Evolutionary conservation across 495 filamentous ascomycete species (phyloP).

Genomic region (Lasiosphaeria miniovina): DNA sequence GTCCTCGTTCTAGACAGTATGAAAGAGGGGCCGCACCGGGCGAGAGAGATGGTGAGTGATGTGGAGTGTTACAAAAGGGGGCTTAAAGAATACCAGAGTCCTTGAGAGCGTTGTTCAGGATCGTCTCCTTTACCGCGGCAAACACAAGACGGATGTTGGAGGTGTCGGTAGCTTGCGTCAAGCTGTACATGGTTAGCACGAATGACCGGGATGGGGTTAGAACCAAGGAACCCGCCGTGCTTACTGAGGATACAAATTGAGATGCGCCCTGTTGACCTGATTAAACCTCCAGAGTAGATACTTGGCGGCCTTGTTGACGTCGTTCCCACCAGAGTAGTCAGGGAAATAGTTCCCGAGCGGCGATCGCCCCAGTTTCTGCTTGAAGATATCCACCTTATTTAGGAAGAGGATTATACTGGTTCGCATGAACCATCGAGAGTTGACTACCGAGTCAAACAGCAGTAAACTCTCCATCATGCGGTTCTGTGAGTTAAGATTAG

Average conservation of each 20-base stretch:
- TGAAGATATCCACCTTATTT: constrained; percentile 98
- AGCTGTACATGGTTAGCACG: constrained; percentile 53
- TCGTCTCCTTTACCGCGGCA: constrained; percentile 97
- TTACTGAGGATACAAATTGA: constrained; percentile 97
- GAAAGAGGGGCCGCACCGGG: constrained; percentile 15
- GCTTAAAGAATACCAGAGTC: constrained; percentile 94
- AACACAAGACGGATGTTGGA: constrained; percentile 98
- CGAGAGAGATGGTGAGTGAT: constrained; percentile 1
- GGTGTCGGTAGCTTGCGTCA: constrained; percentile 97
- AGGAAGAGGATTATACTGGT: constrained; percentile 98
- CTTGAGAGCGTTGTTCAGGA: constrained; percentile 95
- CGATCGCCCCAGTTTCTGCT: constrained; percentile 83
- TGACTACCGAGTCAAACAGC: constrained; percentile 98
- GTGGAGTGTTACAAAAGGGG: background rate
- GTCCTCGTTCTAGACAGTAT: constrained; percentile 23
- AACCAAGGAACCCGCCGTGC: constrained; percentile 31
- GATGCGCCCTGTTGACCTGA: constrained; percentile 93
- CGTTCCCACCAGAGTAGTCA: constrained; percentile 94
- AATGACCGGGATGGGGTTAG: constrained; percentile 7
- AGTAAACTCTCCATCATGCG: constrained; percentile 98
- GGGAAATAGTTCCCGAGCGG: constrained; percentile 93
- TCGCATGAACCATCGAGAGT: constrained; percentile 98
- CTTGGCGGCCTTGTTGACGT: constrained; percentile 96
- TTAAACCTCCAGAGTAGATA: constrained; percentile 98
- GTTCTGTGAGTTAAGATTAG: constrained; percentile 57